Base-by-base conservation (phyloP, 2,329 filamentous ascomycete genomes). In the Aschersonia sp. region DNA sequence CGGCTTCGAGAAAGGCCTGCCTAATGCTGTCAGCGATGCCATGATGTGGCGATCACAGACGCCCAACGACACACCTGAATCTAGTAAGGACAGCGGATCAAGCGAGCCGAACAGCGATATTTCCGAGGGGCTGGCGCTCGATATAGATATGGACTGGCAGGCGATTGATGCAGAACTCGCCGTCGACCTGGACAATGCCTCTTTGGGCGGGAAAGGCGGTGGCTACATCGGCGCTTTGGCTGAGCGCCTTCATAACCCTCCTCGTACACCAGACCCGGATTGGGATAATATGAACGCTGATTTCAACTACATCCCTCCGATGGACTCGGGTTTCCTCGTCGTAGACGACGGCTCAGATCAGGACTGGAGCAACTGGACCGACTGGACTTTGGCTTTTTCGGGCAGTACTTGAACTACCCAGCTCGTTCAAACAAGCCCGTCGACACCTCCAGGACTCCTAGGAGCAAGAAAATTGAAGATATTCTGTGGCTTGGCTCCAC, bases 71-170 rank as follows among this genome's bases (percentile, higher is more conserved):
- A 82, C 79, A 5, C 79, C 78, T 0, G 78, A 81, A 53, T 82
- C 78, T 2, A 76, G 69, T 60, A 79, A 80, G 58, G 77, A 82
- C 49, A 73, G 72, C 53, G 72, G 74, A 4, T 60, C 66, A 6
- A 80, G 78, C 41, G 78, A 82, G 55, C 74, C 76, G 7, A 80
- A 73, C 51, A 81, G 77, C 56, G 78, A 82, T 53, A 73, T 81
- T 20, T 72, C 75, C 3, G 78, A 82, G 49, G 68, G 67, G 4
- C 67, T 71, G 3, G 59, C 64, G 12, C 64, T 79, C 10, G 77
- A 80, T 43, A 71, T 80, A 45, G 73, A 71, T 32, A 57, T 74
- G 31, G 62, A 66, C 44, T 80, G 73, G 72, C 65, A 66, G 43
- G 65, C 68, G 9, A 64, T 76, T n/a, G 72, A 73, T 44, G 59